Evolutionary conservation across 2,329 filamentous ascomycete species (phyloP).

Genomic region (Claviceps maximensis): DNA sequence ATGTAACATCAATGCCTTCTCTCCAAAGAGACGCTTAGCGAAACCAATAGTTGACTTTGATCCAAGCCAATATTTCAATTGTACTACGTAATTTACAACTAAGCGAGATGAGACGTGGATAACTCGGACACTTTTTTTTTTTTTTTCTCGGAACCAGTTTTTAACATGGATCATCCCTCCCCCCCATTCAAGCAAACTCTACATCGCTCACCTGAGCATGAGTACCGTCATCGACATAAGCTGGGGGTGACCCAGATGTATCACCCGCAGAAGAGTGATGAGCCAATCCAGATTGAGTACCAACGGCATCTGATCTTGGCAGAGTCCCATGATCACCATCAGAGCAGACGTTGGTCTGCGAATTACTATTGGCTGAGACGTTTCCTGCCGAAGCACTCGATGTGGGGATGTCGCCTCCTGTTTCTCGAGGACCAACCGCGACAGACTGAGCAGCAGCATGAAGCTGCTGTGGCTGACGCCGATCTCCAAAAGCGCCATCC

Average conservation of each 20-base stretch:
- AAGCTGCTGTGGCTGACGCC: not conserved
- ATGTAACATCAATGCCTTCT: too few species aligned
- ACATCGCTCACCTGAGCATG: constrained; percentile 5
- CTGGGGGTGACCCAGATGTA: constrained; percentile 2
- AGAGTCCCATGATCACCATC: not conserved
- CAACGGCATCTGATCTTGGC: not conserved
- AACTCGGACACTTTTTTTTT: not conserved
- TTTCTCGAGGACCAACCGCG: too few species aligned
- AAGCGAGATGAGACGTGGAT: not conserved
- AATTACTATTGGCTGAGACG: not conserved
- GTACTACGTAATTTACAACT: not conserved
- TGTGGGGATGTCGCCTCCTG: not conserved
- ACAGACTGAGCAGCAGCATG: not conserved
- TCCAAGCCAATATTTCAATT: too few species aligned
- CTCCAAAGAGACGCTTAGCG: not conserved
- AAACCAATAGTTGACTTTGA: not conserved
- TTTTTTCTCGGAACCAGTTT: not conserved
- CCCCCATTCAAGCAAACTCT: constrained; percentile 3
- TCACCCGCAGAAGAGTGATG: not conserved
- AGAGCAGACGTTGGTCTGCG: not conserved
- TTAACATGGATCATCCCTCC: too few species aligned
- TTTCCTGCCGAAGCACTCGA: not conserved
- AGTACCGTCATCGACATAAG: constrained; percentile 6
- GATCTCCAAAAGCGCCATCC: constrained; percentile 11
- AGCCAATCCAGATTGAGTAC: not conserved